Conservation (phyloP, 768 basidiomycete species). For the Leccinum sublutescens region DNA sequence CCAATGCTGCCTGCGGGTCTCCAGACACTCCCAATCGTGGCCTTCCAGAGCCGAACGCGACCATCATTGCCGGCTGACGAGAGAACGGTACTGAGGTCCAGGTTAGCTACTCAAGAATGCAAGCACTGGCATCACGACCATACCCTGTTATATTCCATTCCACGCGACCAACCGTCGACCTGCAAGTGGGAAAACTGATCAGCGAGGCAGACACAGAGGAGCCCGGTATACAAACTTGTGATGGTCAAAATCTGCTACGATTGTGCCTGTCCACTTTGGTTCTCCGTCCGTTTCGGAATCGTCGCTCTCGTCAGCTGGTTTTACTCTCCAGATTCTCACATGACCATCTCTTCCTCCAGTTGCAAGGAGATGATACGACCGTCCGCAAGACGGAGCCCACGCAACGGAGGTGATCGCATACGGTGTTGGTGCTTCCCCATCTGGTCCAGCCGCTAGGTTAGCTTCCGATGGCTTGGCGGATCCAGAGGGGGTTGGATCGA, state of each 20-base stretch:
- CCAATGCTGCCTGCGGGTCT: conserved; percentile 77
- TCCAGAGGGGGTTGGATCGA: conserved; percentile 40
- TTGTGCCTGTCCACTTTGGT: conserved; percentile 64
- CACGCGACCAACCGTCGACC: conserved; percentile 76
- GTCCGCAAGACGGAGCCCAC: conserved; percentile 93
- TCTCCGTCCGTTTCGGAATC: conserved; percentile 44
- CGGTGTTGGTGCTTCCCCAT: conserved; percentile 40
- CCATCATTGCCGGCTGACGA: conserved; percentile 85
- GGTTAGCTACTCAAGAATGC: conserved; percentile 2
- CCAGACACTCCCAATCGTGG: conserved; percentile 82
- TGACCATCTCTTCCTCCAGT: conserved; percentile 85
- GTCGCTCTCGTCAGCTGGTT: conserved; percentile 49
- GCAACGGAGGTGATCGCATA: conserved; percentile 79
- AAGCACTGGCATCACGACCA: conserved; percentile 1
- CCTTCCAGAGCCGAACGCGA: conserved; percentile 81
- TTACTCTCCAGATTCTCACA: conserved; percentile 87
- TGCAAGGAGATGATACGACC: conserved; percentile 92
- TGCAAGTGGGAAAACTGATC: conserved; percentile 24
- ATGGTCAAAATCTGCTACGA: conserved; percentile 86
- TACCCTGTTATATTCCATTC: conserved; percentile 95
- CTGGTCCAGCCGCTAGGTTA: conserved; percentile 20
- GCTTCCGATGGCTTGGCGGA: conserved; percentile 20
- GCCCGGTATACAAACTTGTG: conserved; percentile 53
- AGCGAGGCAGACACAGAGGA: neutral
- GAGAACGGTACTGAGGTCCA: conserved; percentile 63